Conservation (phyloP, 1,284 basidiomycete genomes). For the Trametes sp. region DNA sequence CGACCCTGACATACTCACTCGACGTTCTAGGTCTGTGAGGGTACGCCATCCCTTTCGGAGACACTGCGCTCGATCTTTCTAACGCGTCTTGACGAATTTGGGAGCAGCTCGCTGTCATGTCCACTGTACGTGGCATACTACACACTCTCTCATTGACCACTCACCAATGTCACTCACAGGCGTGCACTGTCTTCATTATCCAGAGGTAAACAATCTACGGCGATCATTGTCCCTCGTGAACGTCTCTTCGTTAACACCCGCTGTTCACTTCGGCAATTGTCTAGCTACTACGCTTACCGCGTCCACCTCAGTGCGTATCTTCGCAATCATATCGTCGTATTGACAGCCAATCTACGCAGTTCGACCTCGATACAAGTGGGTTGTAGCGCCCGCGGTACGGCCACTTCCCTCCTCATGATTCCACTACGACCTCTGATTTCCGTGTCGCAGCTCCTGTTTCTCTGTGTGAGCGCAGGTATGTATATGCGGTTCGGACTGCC, state of each 20-base stretch:
- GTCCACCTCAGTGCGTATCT: constrained; percentile 2
- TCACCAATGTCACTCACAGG: too few species aligned
- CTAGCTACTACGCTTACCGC: constrained; percentile 1
- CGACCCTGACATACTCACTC: background rate
- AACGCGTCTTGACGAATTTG: too few species aligned
- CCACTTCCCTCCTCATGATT: too few species aligned
- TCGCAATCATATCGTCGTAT: background rate
- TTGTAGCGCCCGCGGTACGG: background rate
- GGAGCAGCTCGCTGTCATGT: too few species aligned
- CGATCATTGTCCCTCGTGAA: background rate
- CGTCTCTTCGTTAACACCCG: background rate
- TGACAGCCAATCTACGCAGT: background rate
- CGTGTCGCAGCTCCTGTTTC: background rate
- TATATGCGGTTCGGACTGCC: background rate
- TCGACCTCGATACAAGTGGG: background rate
- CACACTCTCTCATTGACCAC: too few species aligned
- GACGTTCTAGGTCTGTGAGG: too few species aligned
- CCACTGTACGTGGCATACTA: too few species aligned
- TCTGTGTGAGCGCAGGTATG: background rate
- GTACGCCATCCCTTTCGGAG: too few species aligned
- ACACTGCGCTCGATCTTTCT: too few species aligned
- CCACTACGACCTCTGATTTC: too few species aligned
- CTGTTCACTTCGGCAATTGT: too few species aligned
- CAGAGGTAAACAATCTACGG: background rate
- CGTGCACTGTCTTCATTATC: too few species aligned